A percentile compares a stretch with the other conserved stretches of the same genome.
Conservation (phyloP, 2,329 filamentous ascomycete genomes). For the Xylariaceae sp. region DNA sequence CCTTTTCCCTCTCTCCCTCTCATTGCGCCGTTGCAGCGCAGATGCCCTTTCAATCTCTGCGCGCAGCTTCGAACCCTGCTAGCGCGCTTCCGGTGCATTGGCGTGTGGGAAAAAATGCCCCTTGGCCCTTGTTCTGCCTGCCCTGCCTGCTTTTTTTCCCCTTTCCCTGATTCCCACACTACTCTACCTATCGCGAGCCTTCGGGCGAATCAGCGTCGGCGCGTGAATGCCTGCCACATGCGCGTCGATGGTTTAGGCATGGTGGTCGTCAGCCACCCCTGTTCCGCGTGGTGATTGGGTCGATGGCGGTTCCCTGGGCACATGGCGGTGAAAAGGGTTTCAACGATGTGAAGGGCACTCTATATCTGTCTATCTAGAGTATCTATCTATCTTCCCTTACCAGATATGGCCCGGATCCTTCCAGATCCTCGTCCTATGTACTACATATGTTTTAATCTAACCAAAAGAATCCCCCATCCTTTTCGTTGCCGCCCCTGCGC, state of each 20-base stretch:
- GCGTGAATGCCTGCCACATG: slow-evolving; percentile 20
- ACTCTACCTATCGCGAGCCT: slow-evolving; percentile 22
- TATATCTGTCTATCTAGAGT: too few species aligned
- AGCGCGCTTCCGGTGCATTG: slow-evolving; percentile 34
- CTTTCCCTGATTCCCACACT: slow-evolving; percentile 16
- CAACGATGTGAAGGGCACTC: too few species aligned
- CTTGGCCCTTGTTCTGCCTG: slow-evolving; percentile 8
- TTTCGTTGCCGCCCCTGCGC: too few species aligned
- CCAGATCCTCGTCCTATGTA: too few species aligned
- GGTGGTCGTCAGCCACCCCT: slow-evolving; percentile 21
- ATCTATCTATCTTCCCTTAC: too few species aligned
- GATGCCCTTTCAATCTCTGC: slow-evolving; percentile 3
- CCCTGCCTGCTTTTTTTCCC: slow-evolving; percentile 8
- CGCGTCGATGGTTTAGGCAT: slow-evolving; percentile 33
- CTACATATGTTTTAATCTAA: too few species aligned
- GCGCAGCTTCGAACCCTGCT: slow-evolving; percentile 23
- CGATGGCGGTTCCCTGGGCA: slow-evolving; percentile 25
- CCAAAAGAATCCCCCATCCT: too few species aligned
- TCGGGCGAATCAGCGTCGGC: slow-evolving; percentile 30
- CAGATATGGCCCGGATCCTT: too few species aligned
- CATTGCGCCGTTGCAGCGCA: slow-evolving; percentile 17
- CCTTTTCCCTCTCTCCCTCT: neutral
- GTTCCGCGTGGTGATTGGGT: slow-evolving; percentile 28
- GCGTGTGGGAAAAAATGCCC: slow-evolving; percentile 34
- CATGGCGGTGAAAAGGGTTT: slow-evolving; percentile 34